Percentiles rank a stretch among this genome's conserved stretches.
Conservation (phyloP, 306 rosid genomes). For the Quercus bicolor region DNA sequence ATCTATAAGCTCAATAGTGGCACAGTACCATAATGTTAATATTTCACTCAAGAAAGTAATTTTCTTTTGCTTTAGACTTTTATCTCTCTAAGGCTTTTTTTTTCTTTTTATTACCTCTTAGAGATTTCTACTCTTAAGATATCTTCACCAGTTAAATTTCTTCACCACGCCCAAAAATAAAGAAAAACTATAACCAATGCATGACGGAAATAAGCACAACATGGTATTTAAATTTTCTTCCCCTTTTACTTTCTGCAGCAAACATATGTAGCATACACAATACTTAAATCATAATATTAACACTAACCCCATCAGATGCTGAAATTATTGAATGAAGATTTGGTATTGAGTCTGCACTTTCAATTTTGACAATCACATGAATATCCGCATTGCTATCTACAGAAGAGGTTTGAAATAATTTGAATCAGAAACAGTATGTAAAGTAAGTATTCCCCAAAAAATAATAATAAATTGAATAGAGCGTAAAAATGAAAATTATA, state of each 20-base stretch:
- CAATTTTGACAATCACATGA: slow-evolving; percentile 87
- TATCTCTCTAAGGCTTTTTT: background rate
- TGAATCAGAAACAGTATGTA: background rate
- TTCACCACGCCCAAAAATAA: background rate
- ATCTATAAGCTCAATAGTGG: no score
- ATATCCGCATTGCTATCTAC: slow-evolving; percentile 77
- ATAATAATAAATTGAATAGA: slow-evolving; percentile 22
- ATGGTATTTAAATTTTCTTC: slow-evolving; percentile 2
- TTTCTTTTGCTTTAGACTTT: background rate
- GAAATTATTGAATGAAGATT: slow-evolving; percentile 86
- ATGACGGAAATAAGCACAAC: background rate
- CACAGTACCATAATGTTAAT: no score
- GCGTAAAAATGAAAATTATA: background rate
- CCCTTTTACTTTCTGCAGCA: slow-evolving; percentile 4
- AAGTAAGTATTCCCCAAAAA: slow-evolving; percentile 7
- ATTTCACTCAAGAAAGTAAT: background rate
- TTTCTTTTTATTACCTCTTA: background rate
- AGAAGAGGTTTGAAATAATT: slow-evolving; percentile 22
- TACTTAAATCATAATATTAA: slow-evolving; percentile 1
- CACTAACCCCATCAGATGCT: slow-evolving; percentile 94
- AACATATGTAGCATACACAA: slow-evolving; percentile 17
- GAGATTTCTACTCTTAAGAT: background rate
- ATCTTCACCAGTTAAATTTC: background rate
- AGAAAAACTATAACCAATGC: background rate
- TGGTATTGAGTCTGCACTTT: slow-evolving; percentile 93